Evolutionary conservation across 192 early-diverging fungal genomes (phyloP).

Genomic region (Entomortierella chlamydospora): DNA sequence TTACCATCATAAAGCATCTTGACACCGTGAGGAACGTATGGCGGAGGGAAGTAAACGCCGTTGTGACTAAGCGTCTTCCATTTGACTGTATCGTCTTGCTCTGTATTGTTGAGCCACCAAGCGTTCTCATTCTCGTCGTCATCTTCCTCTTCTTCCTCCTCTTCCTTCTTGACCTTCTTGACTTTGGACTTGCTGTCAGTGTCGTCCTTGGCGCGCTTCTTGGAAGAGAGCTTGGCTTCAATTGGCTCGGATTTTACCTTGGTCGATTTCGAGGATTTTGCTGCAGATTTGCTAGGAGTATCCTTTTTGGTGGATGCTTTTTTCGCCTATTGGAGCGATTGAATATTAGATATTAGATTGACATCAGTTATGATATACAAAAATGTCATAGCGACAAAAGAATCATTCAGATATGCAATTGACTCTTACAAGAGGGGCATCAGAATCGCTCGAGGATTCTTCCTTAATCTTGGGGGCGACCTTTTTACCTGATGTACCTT

Average conservation of each 20-base stretch:
- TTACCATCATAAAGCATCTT: constrained; percentile 89
- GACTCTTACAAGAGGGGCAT: constrained; percentile 54
- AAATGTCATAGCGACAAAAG: not conserved
- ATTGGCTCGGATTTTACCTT: constrained; percentile 27
- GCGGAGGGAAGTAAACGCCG: constrained; percentile 92
- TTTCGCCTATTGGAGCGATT: constrained; percentile 26
- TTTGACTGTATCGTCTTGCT: constrained; percentile 73
- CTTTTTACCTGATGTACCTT: constrained; percentile 23
- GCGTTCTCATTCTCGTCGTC: constrained; percentile 64
- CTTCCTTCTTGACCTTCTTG: constrained; percentile 52
- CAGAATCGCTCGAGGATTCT: constrained; percentile 53
- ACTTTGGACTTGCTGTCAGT: constrained; percentile 17
- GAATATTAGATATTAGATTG: not conserved
- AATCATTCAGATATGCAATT: not conserved
- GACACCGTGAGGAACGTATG: constrained; percentile 89
- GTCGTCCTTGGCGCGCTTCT: constrained; percentile 51
- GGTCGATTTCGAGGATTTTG: constrained; percentile 21
- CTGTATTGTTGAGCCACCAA: constrained; percentile 75
- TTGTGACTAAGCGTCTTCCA: constrained; percentile 91
- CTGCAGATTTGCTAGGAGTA: constrained; percentile 35
- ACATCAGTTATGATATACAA: not conserved
- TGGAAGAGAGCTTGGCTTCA: constrained; percentile 11
- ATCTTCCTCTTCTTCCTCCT: constrained; percentile 31
- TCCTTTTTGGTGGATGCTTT: constrained; percentile 20
- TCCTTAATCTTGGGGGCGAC: constrained; percentile 46